phyloP scores from a whole-genome alignment of 805 yeast genomes.

The Candida nanaspora region DNA sequence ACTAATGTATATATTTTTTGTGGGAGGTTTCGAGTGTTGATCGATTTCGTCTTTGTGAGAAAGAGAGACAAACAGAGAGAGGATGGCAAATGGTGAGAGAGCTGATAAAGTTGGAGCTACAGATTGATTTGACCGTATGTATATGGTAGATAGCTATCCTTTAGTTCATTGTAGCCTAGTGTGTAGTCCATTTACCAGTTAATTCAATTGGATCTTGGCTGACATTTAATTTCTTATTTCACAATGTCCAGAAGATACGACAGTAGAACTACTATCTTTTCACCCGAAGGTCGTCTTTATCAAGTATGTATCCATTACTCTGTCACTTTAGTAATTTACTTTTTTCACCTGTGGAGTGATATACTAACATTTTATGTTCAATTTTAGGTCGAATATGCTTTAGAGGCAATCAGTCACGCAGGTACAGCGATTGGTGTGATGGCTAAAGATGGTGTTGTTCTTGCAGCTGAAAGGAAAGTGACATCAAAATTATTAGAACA shows the following conservation, averaged over 20 bases:
- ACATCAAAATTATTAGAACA: constrained; percentile 90
- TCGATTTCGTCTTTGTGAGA: not conserved
- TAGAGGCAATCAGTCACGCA: constrained; percentile 82
- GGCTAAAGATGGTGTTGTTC: constrained; percentile 80
- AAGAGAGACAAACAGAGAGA: not conserved
- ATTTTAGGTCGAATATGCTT: constrained; percentile 90
- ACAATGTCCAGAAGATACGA: constrained; percentile 96
- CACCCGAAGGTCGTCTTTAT: constrained; percentile 97
- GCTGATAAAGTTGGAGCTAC: too few species aligned
- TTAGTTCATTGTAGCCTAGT: too few species aligned
- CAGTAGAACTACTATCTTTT: constrained; percentile 95
- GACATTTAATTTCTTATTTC: too few species aligned
- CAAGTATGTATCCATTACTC: constrained; percentile 47
- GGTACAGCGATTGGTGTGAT: constrained; percentile 78
- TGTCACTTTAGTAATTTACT: too few species aligned
- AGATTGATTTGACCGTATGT: too few species aligned
- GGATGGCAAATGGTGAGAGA: not conserved
- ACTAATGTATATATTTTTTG: too few species aligned
- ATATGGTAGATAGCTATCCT: too few species aligned
- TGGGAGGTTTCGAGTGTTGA: not conserved
- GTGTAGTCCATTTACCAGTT: too few species aligned
- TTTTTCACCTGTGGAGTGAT: too few species aligned
- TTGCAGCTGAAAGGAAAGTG: constrained; percentile 95
- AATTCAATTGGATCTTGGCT: too few species aligned
- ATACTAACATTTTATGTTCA: too few species aligned